phyloP scores from a whole-genome alignment of 495 filamentous ascomycete species.

The Venustampulla echinocandica region DNA sequence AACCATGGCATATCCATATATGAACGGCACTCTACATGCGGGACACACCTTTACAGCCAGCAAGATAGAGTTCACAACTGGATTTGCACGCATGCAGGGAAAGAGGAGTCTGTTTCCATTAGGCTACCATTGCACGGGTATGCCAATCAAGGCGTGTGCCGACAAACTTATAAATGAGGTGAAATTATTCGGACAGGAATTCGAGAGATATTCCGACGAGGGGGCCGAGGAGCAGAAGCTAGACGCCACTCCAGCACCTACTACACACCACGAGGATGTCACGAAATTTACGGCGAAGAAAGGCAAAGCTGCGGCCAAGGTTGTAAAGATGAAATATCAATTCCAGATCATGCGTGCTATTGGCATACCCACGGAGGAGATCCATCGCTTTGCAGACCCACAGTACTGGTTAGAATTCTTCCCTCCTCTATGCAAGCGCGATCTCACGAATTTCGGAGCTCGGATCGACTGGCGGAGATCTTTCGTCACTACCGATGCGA shows the following conservation, averaged over 20 bases:
- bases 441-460: constrained; percentile 76
- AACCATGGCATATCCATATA: constrained; percentile 91
- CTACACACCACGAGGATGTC: constrained; percentile 53
- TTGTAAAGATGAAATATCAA: constrained; percentile 81
- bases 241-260: constrained; percentile 21
- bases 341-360: constrained; percentile 84
- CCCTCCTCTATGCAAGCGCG: constrained; percentile 69
- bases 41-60: constrained; percentile 84
- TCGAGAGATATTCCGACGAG: constrained; percentile 52
- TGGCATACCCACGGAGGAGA: constrained; percentile 76
- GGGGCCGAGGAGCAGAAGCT: constrained; percentile 19
- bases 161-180: constrained; percentile 90
- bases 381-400: constrained; percentile 85
- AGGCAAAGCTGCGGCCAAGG: constrained; percentile 86
- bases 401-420: constrained; percentile 83
- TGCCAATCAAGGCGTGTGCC: constrained; percentile 95
- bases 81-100: constrained; percentile 82
- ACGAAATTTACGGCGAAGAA: constrained; percentile 93
- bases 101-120: constrained; percentile 78
- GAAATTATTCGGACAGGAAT: constrained; percentile 78
- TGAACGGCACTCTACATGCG: constrained; percentile 90
- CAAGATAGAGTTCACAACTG: constrained; percentile 85
- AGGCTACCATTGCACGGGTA: constrained; percentile 93
- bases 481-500: constrained; percentile 92
- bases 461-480: constrained; percentile 87